These are phyloP conservation scores for Phialocephala sp. DNA, from an alignment of 2,329 filamentous ascomycete genomes.

Conservation along the genomic window DNA sequence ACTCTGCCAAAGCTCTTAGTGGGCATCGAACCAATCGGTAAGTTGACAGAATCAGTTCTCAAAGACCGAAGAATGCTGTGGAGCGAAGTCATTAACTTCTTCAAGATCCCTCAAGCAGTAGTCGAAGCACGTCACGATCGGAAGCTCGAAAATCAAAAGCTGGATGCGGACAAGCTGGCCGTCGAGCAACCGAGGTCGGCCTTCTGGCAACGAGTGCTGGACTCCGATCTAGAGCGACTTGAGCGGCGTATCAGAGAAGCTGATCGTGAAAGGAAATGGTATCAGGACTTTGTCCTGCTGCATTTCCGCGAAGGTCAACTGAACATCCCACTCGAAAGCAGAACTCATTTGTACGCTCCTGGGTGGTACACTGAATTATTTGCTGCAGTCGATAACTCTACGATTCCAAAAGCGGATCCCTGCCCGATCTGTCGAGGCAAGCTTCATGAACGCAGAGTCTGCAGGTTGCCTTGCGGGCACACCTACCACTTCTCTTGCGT, in stretches of 20 bases:
- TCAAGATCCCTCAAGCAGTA: not conserved
- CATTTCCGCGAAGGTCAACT: not conserved
- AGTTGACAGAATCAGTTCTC: not conserved
- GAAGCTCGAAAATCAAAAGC: not conserved
- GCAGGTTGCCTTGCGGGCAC: not conserved
- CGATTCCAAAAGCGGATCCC: not conserved
- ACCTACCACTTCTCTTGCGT: not conserved
- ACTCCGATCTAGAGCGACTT: too few species aligned
- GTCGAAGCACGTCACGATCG: not conserved
- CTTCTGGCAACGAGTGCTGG: too few species aligned
- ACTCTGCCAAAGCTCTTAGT: not conserved
- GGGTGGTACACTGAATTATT: not conserved
- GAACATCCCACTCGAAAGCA: not conserved
- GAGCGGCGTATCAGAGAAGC: not conserved
- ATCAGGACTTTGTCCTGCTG: not conserved
- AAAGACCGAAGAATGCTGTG: not conserved
- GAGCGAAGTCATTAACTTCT: not conserved
- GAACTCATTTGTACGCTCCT: not conserved
- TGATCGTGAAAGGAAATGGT: not conserved
- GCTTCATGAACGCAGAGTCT: not conserved
- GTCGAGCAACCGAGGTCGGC: not conserved
- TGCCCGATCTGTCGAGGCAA: not conserved
- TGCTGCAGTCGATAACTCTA: not conserved
- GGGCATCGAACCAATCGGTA: not conserved
- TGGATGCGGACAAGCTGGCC: not conserved